Evolutionary conservation across 2,329 filamentous ascomycete genomes (phyloP), one percentile per base, ranked within the genome.

Genomic region (Dactylella cylindrospora): DNA sequence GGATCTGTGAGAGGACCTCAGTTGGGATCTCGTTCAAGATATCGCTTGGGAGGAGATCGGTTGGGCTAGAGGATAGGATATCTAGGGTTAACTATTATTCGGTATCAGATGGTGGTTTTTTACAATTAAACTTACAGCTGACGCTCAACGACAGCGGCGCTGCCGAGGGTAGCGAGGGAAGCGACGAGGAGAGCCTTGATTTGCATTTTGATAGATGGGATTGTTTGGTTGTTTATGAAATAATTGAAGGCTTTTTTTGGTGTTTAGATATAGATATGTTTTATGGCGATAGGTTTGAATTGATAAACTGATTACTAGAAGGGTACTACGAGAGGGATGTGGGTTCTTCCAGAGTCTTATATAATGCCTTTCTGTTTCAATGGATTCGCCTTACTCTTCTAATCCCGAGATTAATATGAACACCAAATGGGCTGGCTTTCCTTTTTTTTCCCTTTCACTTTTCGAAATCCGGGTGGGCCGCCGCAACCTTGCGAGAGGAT

Each of bases 101-200:
- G 23, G 17, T 38, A 1, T 6, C 17, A 19, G 9, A 20, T 20
- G 5, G n/a, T 5, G 19, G n/a, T 26, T 28, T 29, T 29, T 26
- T 4, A 6, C 8, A 28, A 26, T 35, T 12, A 19, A 8, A 59
- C 57, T 45, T 45, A 62, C 57, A 49, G 46, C 44, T 49, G 41
- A 23, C 54, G 31, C 10, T 62, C 49, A 36, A 49, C 41, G 15
- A 49, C 49, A 9, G 49, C 49, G 23, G 57, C 49, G 38, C 36
- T 54, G 49, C 49, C 19, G 32, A 41, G 4, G 29, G 57, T 17
- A 38, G 57, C 57, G 22, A 62, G 44, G 12, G 41, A 29, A 20
- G 57, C 39, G 36, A 62, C 41, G 43, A 62, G n/a, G 49, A 62
- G 36, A 32, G 39, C 35, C 43, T 62, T 62, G 43, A 62, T 19